Evolutionary conservation across 225 moss, liverwort and hornwort genomes (phyloP).

Genomic region (Straminergon stramineum): DNA sequence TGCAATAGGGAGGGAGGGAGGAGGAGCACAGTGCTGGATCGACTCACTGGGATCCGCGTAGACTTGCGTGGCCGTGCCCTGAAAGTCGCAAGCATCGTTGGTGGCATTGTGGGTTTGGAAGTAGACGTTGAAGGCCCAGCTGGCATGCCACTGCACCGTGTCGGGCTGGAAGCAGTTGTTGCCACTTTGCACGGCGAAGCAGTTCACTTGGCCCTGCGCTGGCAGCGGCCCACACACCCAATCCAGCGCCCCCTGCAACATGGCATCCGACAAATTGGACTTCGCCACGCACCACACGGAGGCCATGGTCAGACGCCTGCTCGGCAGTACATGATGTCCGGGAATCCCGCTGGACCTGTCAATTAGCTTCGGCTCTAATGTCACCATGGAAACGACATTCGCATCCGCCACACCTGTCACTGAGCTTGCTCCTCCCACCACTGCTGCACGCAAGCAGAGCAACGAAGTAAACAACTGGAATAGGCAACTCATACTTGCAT

Average conservation of each 20-base stretch:
- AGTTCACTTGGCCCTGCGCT: conserved; percentile 46
- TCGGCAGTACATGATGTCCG: not conserved
- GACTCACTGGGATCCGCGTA: conserved; percentile 51
- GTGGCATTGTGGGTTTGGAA: conserved; percentile 36
- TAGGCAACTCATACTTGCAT: no score
- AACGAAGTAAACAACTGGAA: not conserved
- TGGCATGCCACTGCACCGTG: conserved; percentile 29
- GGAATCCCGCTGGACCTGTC: not conserved
- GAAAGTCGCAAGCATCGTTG: conserved; percentile 38
- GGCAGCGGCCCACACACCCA: conserved; percentile 47
- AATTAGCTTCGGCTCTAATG: conserved; percentile 5
- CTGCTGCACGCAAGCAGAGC: not conserved
- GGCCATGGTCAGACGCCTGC: conserved; percentile 6
- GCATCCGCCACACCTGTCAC: not conserved
- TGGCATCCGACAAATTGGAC: not conserved
- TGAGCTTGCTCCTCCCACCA: not conserved
- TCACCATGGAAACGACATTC: conserved; percentile 7
- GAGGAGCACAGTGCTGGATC: no score
- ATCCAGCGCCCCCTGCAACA: conserved; percentile 45
- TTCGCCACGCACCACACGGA: conserved; percentile 47
- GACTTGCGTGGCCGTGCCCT: conserved; percentile 32
- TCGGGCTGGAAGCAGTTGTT: conserved; percentile 47
- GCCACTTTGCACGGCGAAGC: conserved; percentile 34
- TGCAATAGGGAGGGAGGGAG: not conserved
- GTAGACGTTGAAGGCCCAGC: conserved; percentile 62